phyloP scores from a whole-genome alignment of 2,329 filamentous ascomycete genomes.

The Colletotrichum sp. region DNA sequence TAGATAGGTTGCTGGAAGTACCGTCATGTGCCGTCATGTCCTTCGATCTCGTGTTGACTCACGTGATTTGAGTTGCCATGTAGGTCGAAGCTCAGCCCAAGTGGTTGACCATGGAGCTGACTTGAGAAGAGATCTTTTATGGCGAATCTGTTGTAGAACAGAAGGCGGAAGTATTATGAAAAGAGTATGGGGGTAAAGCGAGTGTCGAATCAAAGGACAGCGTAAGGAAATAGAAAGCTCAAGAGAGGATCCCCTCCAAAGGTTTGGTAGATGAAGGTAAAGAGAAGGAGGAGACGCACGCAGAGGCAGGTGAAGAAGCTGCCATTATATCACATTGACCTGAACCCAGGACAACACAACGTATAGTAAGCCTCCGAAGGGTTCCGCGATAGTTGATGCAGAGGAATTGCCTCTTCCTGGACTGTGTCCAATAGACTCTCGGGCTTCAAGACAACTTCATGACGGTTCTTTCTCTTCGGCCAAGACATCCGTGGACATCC shows the following conservation, averaged over 20 bases:
- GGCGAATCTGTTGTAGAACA: fast-evolving
- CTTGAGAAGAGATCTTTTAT: not conserved
- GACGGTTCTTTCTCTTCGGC: no score
- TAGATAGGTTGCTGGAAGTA: not conserved
- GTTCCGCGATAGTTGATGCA: not conserved
- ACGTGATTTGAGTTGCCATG: not conserved
- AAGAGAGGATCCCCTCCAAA: no score
- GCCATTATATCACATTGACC: not conserved
- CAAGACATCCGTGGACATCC: no score
- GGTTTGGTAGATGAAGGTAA: no score
- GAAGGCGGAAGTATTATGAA: not conserved
- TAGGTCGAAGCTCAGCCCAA: not conserved
- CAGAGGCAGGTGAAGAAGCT: not conserved
- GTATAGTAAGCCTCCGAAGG: not conserved
- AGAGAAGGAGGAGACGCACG: no score
- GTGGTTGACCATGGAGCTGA: no score
- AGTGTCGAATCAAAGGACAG: not conserved
- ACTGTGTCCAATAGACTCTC: no score
- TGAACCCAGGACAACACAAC: not conserved
- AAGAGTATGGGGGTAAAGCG: not conserved
- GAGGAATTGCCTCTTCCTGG: not conserved
- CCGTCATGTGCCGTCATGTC: not conserved
- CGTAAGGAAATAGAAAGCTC: not conserved
- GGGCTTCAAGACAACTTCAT: no score
- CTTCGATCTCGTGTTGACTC: not conserved